Evolutionary conservation across 176 grass and related monocot genomes (phyloP).

Genomic region (Echinochloa phyllopogon): DNA sequence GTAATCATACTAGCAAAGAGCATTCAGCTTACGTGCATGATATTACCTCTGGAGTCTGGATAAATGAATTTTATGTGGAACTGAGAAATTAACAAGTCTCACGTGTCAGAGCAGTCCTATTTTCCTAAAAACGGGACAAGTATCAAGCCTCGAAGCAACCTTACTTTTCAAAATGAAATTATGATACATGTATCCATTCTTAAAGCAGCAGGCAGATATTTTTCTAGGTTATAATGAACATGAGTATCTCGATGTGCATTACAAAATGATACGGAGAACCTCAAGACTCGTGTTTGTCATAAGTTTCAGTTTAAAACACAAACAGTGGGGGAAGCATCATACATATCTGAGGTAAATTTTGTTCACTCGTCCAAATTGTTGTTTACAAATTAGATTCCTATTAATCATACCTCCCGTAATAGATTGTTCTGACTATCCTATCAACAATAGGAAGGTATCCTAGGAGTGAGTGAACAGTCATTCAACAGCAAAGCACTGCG

Average conservation of each 20-base stretch:
- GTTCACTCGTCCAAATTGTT: background rate
- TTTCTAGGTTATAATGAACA: background rate
- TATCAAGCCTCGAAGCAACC: background rate
- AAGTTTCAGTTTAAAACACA: background rate
- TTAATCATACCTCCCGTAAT: background rate
- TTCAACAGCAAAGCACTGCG: background rate
- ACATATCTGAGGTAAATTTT: background rate
- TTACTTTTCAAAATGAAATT: background rate
- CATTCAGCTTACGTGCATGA: no score
- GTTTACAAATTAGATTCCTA: background rate
- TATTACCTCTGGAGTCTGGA: background rate
- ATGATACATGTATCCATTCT: background rate
- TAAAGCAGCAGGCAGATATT: constrained; percentile 5
- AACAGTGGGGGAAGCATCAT: background rate
- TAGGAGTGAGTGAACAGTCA: background rate
- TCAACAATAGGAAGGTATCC: background rate
- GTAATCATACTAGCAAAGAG: constrained; percentile 21
- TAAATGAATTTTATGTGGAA: background rate
- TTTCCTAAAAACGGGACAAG: background rate
- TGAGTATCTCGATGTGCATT: background rate
- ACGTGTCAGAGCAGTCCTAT: background rate
- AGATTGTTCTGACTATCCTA: background rate
- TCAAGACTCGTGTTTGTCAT: background rate
- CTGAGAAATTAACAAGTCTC: background rate
- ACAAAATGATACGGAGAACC: background rate